Evolutionary conservation across 1,284 basidiomycete species (phyloP).

Genomic region (Athelia psychrophila): DNA sequence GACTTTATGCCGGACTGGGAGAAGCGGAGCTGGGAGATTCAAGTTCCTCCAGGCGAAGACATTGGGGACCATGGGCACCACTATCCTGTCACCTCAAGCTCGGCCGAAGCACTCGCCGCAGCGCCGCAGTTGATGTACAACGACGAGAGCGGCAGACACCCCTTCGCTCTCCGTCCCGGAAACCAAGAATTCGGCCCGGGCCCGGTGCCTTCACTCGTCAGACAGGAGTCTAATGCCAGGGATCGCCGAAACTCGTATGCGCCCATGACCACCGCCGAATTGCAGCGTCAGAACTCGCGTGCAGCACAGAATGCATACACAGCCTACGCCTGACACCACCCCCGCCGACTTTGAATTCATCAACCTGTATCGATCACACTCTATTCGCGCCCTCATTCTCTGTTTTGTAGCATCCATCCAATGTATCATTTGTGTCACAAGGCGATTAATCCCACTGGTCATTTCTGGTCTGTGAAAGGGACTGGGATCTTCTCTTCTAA

Average conservation of each 20-base stretch:
- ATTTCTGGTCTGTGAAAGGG: constrained; percentile 6
- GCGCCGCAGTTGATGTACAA: constrained; percentile 1
- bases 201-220: neutral
- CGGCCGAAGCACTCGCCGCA: constrained; percentile 23
- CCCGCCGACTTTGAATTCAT: neutral
- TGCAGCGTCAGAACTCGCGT: neutral
- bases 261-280: neutral
- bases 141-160: neutral
- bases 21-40: constrained; percentile 50
- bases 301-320: neutral
- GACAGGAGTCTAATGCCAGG: neutral
- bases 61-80: constrained; percentile 24
- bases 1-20: constrained; percentile 63
- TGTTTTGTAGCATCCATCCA: neutral
- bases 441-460: neutral
- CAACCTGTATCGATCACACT: neutral
- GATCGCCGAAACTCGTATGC: neutral
- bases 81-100: constrained; percentile 36
- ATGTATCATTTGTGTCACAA: neutral
- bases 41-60: constrained; percentile 41
- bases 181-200: neutral
- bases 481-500: constrained; percentile 44
- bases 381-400: neutral
- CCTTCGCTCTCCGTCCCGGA: neutral
- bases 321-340: neutral